These are phyloP conservation scores for Parathielavia appendiculata DNA, from an alignment of 495 filamentous ascomycete species.

Conservation along the genomic window DNA sequence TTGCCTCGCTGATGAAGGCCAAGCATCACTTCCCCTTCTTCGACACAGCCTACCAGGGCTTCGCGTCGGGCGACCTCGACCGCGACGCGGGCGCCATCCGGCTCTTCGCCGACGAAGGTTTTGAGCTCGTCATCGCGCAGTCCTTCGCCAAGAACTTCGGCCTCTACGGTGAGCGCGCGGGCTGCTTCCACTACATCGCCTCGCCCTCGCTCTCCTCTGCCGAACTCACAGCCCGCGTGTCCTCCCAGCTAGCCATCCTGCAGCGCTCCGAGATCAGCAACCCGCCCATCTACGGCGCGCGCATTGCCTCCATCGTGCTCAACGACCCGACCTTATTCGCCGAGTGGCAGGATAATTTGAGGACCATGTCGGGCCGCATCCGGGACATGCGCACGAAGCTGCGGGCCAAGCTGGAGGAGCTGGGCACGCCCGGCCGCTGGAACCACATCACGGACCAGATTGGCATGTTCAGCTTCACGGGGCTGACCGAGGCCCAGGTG, in stretches of 20 bases:
- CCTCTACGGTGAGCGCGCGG: slow-evolving; percentile 91
- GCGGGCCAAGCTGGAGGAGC: slow-evolving; percentile 67
- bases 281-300: slow-evolving; percentile 87
- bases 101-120: slow-evolving; percentile 89
- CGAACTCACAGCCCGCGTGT: slow-evolving; percentile 60
- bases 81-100: slow-evolving; percentile 86
- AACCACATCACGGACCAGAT: slow-evolving; percentile 98
- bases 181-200: slow-evolving; percentile 93
- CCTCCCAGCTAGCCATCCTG: slow-evolving; percentile 86
- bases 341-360: slow-evolving; percentile 92
- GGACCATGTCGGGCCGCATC: slow-evolving; percentile 92
- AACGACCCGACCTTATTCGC: slow-evolving; percentile 78
- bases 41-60: slow-evolving; percentile 96
- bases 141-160: slow-evolving; percentile 99
- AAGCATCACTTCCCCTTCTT: slow-evolving; percentile 97
- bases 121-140: slow-evolving; percentile 93
- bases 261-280: slow-evolving; percentile 97
- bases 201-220: slow-evolving; percentile 61
- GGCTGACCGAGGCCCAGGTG: slow-evolving; percentile 82
- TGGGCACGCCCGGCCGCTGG: slow-evolving; percentile 86
- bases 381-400: slow-evolving; percentile 78
- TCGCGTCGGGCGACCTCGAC: slow-evolving; percentile 84
- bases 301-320: slow-evolving; percentile 74
- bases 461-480: slow-evolving; percentile 99
- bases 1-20: slow-evolving; percentile 66